phyloP scores from a whole-genome alignment of 257 asterid species.

The Solanum pennellii region DNA sequence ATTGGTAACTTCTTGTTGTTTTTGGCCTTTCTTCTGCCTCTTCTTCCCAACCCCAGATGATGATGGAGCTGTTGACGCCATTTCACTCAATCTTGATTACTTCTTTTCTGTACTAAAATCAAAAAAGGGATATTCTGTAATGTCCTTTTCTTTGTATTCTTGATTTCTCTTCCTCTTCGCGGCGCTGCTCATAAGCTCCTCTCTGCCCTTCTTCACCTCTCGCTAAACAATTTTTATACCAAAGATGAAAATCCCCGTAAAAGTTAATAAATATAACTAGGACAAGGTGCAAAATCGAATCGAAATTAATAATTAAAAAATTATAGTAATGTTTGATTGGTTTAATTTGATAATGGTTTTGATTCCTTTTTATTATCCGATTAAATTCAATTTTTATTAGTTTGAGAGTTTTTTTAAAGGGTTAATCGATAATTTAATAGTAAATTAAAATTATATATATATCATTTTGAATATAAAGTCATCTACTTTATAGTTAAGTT shows the following conservation, averaged over 20 bases:
- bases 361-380: no score
- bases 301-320: no score
- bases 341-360: no score
- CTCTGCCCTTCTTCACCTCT: not conserved
- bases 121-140: not conserved
- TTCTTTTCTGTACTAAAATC: not conserved
- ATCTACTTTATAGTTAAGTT: no score
- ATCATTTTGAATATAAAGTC: no score
- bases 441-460: no score
- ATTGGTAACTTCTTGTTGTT: not conserved
- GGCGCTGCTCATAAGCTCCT: not conserved
- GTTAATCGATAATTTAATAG: no score
- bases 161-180: not conserved
- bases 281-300: not conserved
- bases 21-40: slow-evolving; percentile 21
- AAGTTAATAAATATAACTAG: no score
- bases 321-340: no score
- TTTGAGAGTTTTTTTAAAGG: no score
- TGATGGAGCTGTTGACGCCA: slow-evolving; percentile 8
- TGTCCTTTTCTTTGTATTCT: not conserved
- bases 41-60: slow-evolving; percentile 12
- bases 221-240: not conserved
- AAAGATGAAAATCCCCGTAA: not conserved
- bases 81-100: not conserved
- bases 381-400: no score